Base-by-base conservation (phyloP, 2,329 filamentous ascomycete genomes). In the Juglanconis sp. region DNA sequence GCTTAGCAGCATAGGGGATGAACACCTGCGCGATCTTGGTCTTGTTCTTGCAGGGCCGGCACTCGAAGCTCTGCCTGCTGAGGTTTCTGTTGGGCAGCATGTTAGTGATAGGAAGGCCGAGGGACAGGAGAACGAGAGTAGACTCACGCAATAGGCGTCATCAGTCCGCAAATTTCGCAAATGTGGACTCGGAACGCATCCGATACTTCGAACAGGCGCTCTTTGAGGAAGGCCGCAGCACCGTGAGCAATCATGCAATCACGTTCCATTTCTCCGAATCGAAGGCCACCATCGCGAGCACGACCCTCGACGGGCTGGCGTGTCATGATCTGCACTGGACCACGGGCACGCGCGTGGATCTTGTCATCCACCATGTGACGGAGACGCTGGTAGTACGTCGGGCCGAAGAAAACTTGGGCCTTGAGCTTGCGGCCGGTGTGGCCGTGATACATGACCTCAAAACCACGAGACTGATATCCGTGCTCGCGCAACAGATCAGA, bases 231-330 rank as follows among this genome's bases (percentile, higher is more conserved):
- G 1, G 93, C 89, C 57, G 92, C 94, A 3, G 96, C 95, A 73
- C 95, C 95, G 74, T 99, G 96, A n/a, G 96, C 92, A 80, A 99
- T 99, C 95, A 99, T 99, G 75, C 95, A 99, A 86, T 99, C 96
- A 80, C 96, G 94, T 78, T 99, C 96, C 95, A 99, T 99, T 82
- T 99, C 95, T 87, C 95, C 95, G 86, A 99, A 99, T 73, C 96
- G 94, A 49, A 99, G 84, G 81, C 95, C 95, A 84, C 95, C 95
- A 73, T 99, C 96, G 77, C 96, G 84, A 3, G 95, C 95, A 86
- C 96, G 91, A 89, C 95, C 95, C 78, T 99, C 95, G 13, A 99
- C 95, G 17, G 95, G 95, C 76, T 99, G 95, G 60, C 96, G 85
- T 3, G 95, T 99, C 79, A 99, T 86, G 71, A 99, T 99, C 77